Conservation (phyloP, 1,284 basidiomycete genomes). For the Naganishia cerealis region DNA sequence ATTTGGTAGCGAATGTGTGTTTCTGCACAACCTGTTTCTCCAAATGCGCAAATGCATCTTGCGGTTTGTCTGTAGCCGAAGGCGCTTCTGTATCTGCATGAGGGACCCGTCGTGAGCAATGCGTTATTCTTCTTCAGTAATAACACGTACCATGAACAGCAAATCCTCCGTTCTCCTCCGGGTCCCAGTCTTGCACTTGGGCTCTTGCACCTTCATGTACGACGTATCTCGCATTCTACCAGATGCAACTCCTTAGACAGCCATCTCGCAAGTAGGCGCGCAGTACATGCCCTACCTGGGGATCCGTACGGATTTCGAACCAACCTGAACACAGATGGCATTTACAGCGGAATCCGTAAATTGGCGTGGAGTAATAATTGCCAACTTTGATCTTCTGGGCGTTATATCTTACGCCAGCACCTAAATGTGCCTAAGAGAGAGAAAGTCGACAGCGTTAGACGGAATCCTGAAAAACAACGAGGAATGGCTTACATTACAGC, state of each 20-base stretch:
- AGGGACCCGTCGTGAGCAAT: background rate
- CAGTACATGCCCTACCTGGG: constrained; percentile 64
- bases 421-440: constrained; percentile 69
- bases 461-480: background rate
- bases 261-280: background rate
- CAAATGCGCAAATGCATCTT: constrained; percentile 78
- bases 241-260: background rate
- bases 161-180: constrained; percentile 88
- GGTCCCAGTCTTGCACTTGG: constrained; percentile 94
- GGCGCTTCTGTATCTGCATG: constrained; percentile 66
- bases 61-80: constrained; percentile 58
- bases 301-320: constrained; percentile 98
- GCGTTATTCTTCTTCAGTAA: constrained; percentile 2
- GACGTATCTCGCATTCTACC: constrained; percentile 89
- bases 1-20: constrained; percentile 67
- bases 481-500: constrained; percentile 64
- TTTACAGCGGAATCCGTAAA: constrained; percentile 93
- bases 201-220: constrained; percentile 83
- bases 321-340: constrained; percentile 88
- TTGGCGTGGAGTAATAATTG: constrained; percentile 90
- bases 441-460: background rate
- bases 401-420: constrained; percentile 96
- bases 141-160: constrained; percentile 71
- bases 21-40: constrained; percentile 83
- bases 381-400: constrained; percentile 97